These are phyloP conservation scores for Macaranga tanarius DNA, from an alignment of 441 rosid species.

Conservation along the genomic window DNA sequence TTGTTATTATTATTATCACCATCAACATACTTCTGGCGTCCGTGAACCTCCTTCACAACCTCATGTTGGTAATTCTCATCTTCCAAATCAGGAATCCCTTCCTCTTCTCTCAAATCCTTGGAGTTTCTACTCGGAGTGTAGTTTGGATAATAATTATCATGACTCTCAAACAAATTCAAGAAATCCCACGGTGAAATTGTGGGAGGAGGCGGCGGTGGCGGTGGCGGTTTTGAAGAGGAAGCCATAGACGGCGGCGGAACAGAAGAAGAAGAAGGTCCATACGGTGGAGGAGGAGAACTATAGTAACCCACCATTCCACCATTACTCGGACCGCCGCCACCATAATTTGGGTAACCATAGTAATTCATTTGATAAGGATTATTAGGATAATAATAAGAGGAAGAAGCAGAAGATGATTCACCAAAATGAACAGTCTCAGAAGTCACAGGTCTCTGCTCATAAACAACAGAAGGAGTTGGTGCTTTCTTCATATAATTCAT, in stretches of 20 bases:
- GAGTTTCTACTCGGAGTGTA: slow-evolving; percentile 65
- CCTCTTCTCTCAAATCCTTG: slow-evolving; percentile 82
- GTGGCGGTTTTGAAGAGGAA: slow-evolving; percentile 66
- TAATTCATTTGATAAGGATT: slow-evolving; percentile 20
- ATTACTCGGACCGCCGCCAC: slow-evolving; percentile 25
- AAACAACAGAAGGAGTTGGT: slow-evolving; percentile 47
- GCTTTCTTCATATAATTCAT: slow-evolving; percentile 81
- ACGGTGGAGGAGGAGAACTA: slow-evolving; percentile 30
- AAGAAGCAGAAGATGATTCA: slow-evolving; percentile 59
- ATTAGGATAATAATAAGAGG: slow-evolving; percentile 29
- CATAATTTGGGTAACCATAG: slow-evolving; percentile 33
- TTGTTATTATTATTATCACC: slow-evolving; percentile 19
- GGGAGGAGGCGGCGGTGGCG: slow-evolving; percentile 87
- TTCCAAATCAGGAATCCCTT: slow-evolving; percentile 95
- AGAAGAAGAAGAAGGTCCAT: slow-evolving; percentile 37
- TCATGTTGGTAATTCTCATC: slow-evolving; percentile 65
- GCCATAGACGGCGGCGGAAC: slow-evolving; percentile 29
- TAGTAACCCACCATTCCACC: slow-evolving; percentile 37
- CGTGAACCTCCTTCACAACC: slow-evolving; percentile 72
- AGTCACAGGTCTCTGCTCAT: slow-evolving; percentile 58
- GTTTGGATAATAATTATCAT: slow-evolving; percentile 44
- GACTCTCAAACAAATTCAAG: slow-evolving; percentile 55
- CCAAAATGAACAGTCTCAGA: slow-evolving; percentile 54
- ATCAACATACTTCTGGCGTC: slow-evolving; percentile 42
- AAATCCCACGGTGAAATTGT: slow-evolving; percentile 73